Base-by-base conservation (phyloP, 768 basidiomycete genomes). In the Scleroderma bovista region DNA sequence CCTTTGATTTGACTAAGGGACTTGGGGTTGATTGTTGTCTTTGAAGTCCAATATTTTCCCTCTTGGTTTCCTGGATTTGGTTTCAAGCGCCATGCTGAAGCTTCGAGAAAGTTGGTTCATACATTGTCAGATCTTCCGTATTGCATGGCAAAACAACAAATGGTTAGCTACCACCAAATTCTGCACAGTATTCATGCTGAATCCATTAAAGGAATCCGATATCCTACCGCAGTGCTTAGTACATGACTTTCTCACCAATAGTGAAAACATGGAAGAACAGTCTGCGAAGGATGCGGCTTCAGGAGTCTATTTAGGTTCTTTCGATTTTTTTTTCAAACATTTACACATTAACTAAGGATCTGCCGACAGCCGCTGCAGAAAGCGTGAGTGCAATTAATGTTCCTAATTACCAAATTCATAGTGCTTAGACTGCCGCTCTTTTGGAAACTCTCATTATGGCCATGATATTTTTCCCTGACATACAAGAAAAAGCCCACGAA, bases 21-120 rank as follows among this genome's bases (percentile, higher is more conserved):
- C n/a, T n/a, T n/a, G n/a, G n/a, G n/a, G n/a, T n/a, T n/a, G n/a
- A n/a, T n/a, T n/a, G n/a, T n/a, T n/a, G 20, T n/a, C 23, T 46
- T 31, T 2, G 16, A 22, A 11, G 48, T 56, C 29, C 16, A 32
- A 44, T 32, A 44, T 33, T 41, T 56, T 36, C 55, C 52, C 1
- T 53, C 48, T 7, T 56, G 55, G 55, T 44, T 56, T 15, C 51
- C 51, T 7, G 55, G 55, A 13, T 24, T 44, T 22, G 36, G 45
- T 26, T 53, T 56, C 48, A 50, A 45, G 51, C 40, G 9, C 45
- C 33, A 16, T 22, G 19, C n/a, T n/a, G n/a, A n/a, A n/a, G n/a
- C n/a, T 22, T 53, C 52, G 29, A 46, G 29, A 37, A 13, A 37
- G 13, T 3, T 46, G 15, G 22, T 48, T 13, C n/a, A 48, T 6